phyloP scores from a whole-genome alignment of 176 grass and related monocot genomes.

The Metroxylon sagu region DNA sequence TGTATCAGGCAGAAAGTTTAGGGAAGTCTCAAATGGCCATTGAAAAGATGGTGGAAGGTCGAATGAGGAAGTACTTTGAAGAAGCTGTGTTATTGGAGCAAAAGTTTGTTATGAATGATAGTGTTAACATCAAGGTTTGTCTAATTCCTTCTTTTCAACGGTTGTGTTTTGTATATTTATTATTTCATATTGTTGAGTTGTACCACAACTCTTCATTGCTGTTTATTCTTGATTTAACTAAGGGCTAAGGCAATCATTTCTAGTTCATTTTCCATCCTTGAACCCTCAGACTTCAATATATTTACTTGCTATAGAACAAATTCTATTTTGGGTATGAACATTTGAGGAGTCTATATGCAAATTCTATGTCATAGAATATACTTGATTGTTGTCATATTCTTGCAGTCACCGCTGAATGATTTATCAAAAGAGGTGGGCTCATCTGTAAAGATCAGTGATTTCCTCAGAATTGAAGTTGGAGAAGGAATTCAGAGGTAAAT shows the following conservation, averaged over 20 bases:
- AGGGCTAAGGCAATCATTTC: too few relatives aligned
- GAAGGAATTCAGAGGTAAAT: constrained; percentile 78
- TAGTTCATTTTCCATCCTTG: too few relatives aligned
- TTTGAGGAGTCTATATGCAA: not conserved
- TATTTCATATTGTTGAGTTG: too few relatives aligned
- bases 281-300: too few relatives aligned
- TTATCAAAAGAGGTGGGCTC: constrained; percentile 85
- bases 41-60: constrained; percentile 97
- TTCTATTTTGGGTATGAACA: too few relatives aligned
- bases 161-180: too few relatives aligned
- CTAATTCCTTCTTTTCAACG: not conserved
- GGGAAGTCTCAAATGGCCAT: constrained; percentile 89
- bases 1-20: constrained; percentile 68
- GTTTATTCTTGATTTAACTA: too few relatives aligned
- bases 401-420: constrained; percentile 65
- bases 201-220: too few relatives aligned
- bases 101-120: constrained; percentile 70
- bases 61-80: constrained; percentile 85
- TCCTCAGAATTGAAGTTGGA: constrained; percentile 81
- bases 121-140: constrained; percentile 59
- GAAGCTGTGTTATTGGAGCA: constrained; percentile 92
- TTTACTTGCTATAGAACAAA: too few relatives aligned
- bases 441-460: constrained; percentile 65
- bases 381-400: constrained; percentile 17
- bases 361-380: not conserved